Percentiles rank a stretch among this genome's conserved stretches.
These are phyloP conservation scores for Cucumis melo DNA, from an alignment of 306 rosid genomes.

Conservation along the genomic window DNA sequence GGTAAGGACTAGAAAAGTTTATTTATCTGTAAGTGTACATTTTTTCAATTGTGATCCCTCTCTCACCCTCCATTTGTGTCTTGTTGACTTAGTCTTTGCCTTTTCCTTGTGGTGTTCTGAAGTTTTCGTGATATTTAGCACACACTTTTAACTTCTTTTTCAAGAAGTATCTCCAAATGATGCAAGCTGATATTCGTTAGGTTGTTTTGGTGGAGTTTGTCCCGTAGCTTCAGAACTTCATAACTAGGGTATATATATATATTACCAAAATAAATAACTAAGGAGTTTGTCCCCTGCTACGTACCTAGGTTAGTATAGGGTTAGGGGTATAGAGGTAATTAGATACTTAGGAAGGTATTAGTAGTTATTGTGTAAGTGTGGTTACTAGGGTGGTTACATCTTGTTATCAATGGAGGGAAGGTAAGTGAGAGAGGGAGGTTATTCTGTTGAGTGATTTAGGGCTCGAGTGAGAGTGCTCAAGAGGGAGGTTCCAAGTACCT, in stretches of 20 bases:
- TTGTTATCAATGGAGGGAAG: no score
- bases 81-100: neutral
- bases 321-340: no score
- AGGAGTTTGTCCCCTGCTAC: no score
- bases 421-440: no score
- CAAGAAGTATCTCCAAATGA: neutral
- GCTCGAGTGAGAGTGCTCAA: no score
- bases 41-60: neutral
- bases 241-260: neutral
- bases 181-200: neutral
- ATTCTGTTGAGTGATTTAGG: no score
- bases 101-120: neutral
- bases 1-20: slow-evolving; percentile 23
- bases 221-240: neutral
- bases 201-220: neutral
- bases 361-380: no score
- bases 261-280: neutral
- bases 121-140: neutral
- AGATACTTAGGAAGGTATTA: no score
- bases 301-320: no score
- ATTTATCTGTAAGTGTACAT: neutral
- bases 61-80: neutral
- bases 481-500: no score
- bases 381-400: no score
- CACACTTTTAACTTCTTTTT: neutral